phyloP scores from a whole-genome alignment of 179 eudicot genomes.

The Silene noctiflora region DNA sequence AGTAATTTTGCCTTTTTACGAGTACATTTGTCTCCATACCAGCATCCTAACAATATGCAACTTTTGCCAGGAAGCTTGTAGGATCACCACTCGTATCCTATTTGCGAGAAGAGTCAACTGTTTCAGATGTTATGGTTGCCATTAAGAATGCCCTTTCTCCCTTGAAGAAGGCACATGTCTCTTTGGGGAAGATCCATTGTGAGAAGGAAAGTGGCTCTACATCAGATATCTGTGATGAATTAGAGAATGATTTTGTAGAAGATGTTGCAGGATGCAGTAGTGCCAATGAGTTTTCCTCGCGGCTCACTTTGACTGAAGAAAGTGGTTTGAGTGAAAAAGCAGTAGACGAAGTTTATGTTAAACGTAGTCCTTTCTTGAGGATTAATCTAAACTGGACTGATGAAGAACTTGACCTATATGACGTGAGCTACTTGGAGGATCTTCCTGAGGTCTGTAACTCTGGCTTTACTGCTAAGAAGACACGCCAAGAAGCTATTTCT shows the following conservation, averaged over 20 bases:
- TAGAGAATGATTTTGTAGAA: conserved; percentile 31
- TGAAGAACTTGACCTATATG: conserved; percentile 51
- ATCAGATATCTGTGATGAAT: conserved; percentile 34
- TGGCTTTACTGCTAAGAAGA: conserved; percentile 66
- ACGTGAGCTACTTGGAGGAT: conserved; percentile 65
- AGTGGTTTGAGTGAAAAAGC: conserved; percentile 46
- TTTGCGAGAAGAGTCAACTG: conserved; percentile 54
- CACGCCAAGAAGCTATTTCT: conserved; percentile 82
- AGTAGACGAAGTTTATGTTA: conserved; percentile 46
- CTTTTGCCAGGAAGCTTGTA: conserved; percentile 59
- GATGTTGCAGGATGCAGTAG: conserved; percentile 32
- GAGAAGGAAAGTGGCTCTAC: conserved; percentile 40
- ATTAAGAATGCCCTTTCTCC: conserved; percentile 53
- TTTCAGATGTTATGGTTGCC: conserved; percentile 58
- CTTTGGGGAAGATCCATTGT: conserved; percentile 20
- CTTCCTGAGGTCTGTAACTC: conserved; percentile 81
- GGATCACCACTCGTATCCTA: conserved; percentile 75
- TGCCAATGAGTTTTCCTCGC: conserved; percentile 39
- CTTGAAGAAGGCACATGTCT: conserved; percentile 43
- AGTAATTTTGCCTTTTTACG: not conserved
- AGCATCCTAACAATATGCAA: conserved; percentile 32
- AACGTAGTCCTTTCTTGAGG: conserved; percentile 38
- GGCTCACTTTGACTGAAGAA: conserved; percentile 52
- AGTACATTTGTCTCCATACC: conserved; percentile 22
- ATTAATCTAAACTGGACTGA: conserved; percentile 75